Conservation (phyloP, 176 grass and related monocot genomes). For the Puccinellia tenuiflora region DNA sequence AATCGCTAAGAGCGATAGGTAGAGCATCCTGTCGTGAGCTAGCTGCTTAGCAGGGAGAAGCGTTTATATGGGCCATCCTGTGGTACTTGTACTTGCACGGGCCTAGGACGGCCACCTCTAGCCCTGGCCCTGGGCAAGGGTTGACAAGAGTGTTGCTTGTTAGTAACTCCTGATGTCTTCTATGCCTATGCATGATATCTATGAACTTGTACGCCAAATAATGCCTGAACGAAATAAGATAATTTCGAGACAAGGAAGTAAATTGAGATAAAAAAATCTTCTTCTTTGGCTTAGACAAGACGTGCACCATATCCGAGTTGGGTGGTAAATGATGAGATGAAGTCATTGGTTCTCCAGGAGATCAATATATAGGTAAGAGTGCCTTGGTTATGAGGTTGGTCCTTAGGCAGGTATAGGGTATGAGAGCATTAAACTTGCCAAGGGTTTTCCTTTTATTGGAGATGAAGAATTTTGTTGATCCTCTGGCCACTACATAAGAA, state of each 20-base stretch:
- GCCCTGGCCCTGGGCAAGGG: neutral
- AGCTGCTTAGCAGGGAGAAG: too few relatives aligned
- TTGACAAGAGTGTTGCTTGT: neutral
- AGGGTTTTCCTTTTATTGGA: neutral
- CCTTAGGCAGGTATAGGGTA: neutral
- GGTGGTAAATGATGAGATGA: neutral
- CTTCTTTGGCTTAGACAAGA: neutral
- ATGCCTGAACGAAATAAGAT: neutral
- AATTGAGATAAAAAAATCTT: neutral
- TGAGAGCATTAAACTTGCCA: neutral
- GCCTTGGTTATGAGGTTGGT: neutral
- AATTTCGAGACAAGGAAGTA: neutral
- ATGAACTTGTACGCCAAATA: neutral
- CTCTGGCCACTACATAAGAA: neutral
- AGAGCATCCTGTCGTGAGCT: too few relatives aligned
- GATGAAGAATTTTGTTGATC: neutral
- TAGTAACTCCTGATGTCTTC: neutral
- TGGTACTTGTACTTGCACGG: too few relatives aligned
- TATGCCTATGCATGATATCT: neutral
- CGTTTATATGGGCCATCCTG: too few relatives aligned
- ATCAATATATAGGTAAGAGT: neutral
- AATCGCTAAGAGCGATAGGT: too few relatives aligned
- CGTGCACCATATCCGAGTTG: neutral
- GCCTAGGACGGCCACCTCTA: too few relatives aligned
- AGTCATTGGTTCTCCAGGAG: neutral